Conservation (phyloP, 192 early-diverging fungal genomes). For the Bifiguratus adelaidae region DNA sequence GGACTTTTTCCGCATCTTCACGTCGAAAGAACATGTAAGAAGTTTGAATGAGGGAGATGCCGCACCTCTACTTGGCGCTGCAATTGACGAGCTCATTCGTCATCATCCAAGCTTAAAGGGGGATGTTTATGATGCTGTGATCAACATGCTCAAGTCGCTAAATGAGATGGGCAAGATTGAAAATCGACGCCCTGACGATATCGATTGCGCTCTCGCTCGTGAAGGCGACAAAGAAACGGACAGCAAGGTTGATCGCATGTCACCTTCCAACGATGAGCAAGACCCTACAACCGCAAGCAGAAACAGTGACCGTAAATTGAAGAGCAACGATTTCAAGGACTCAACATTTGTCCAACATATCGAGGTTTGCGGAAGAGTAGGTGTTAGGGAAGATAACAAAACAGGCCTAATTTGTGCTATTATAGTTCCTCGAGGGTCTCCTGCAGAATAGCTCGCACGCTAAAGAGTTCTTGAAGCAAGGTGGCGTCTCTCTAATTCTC, state of each 20-base stretch:
- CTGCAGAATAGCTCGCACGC: conserved; percentile 69
- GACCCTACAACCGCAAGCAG: neutral
- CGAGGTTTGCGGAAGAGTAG: conserved; percentile 54
- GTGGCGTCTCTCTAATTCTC: conserved; percentile 53
- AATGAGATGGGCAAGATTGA: conserved; percentile 42
- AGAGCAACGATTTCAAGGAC: conserved; percentile 43
- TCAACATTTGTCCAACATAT: conserved; percentile 43
- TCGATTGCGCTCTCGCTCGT: conserved; percentile 24
- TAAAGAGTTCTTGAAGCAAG: conserved; percentile 58
- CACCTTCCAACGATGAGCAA: too few relatives aligned
- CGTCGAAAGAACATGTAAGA: conserved; percentile 62
- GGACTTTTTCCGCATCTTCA: conserved; percentile 68
- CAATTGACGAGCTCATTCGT: conserved; percentile 91
- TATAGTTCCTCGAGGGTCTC: conserved; percentile 74
- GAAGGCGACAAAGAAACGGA: conserved; percentile 9
- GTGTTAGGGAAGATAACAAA: neutral
- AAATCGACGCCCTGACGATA: conserved; percentile 13
- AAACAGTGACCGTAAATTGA: neutral
- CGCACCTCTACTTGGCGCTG: conserved; percentile 70
- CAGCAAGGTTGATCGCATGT: neutral
- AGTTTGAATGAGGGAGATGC: conserved; percentile 75
- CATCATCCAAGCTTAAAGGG: conserved; percentile 85
- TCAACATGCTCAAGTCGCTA: conserved; percentile 56
- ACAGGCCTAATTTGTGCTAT: neutral
- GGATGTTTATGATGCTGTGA: conserved; percentile 57